Percentiles rank a stretch among this genome's conserved stretches.
Conservation (phyloP, 106 monocot species). For the Chionographis japonica region DNA sequence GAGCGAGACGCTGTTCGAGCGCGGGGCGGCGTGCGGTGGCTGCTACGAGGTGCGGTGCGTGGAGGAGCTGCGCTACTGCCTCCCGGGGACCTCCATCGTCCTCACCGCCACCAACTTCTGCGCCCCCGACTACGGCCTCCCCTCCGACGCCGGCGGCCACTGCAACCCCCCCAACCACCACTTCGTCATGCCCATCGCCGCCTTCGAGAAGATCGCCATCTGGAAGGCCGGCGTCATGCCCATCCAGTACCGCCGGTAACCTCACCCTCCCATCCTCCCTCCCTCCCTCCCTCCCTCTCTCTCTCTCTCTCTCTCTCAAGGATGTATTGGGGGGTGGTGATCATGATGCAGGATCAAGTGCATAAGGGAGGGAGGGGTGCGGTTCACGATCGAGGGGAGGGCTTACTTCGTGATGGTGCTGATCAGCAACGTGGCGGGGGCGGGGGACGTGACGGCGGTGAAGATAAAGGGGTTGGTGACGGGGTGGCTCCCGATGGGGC, state of each 20-base stretch:
- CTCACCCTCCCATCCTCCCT: neutral
- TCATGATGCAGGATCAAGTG: constrained; percentile 66
- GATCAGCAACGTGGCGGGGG: constrained; percentile 83
- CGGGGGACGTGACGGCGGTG: constrained; percentile 77
- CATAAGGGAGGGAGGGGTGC: constrained; percentile 61
- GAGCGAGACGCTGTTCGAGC: constrained; percentile 70
- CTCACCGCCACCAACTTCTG: constrained; percentile 94
- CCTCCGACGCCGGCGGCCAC: constrained; percentile 62
- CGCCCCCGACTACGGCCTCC: constrained; percentile 83
- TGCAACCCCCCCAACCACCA: constrained; percentile 95
- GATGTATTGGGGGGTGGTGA: neutral
- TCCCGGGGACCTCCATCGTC: constrained; percentile 83
- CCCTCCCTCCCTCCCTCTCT: neutral
- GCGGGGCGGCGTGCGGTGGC: constrained; percentile 80
- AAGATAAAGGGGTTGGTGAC: constrained; percentile 77
- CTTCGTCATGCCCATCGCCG: constrained; percentile 86
- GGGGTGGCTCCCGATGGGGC: constrained; percentile 89
- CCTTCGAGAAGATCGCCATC: constrained; percentile 96
- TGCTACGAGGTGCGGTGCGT: constrained; percentile 92
- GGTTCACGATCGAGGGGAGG: constrained; percentile 69
- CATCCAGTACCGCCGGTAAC: constrained; percentile 82
- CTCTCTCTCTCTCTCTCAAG: neutral
- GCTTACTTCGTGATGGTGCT: constrained; percentile 74
- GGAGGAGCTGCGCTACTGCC: constrained; percentile 77
- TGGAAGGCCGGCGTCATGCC: constrained; percentile 97